These are phyloP conservation scores for Taphrina betulina DNA, from an alignment of 1,139 yeast genomes.

Conservation along the genomic window DNA sequence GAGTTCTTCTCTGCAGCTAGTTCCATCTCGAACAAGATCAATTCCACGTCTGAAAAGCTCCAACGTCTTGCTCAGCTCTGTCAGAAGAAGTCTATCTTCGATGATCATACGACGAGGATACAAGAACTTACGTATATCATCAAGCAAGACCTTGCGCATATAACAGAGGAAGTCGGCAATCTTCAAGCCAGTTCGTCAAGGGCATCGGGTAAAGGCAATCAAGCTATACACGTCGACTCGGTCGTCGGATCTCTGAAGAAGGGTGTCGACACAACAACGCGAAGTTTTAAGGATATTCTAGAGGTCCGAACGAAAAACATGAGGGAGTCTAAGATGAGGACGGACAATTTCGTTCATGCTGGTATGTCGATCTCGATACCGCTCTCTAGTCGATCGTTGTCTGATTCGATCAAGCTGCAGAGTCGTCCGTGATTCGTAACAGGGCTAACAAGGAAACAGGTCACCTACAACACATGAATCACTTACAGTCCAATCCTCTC, in stretches of 20 bases:
- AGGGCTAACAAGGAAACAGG: conserved; percentile 19
- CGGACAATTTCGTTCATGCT: conserved; percentile 66
- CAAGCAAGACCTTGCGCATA: conserved; percentile 85
- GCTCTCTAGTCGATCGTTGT: background rate
- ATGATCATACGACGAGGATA: conserved; percentile 90
- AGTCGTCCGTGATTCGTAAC: conserved; percentile 10
- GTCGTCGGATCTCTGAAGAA: conserved; percentile 84
- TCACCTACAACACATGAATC: conserved; percentile 17
- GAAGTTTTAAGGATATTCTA: conserved; percentile 82
- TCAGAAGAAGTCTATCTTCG: conserved; percentile 86
- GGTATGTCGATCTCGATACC: conserved; percentile 49
- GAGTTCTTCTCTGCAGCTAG: conserved; percentile 82
- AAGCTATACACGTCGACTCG: conserved; percentile 72
- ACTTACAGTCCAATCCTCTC: conserved; percentile 23
- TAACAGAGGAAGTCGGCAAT: conserved; percentile 72
- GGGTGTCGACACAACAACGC: conserved; percentile 85
- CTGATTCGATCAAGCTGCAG: conserved; percentile 11
- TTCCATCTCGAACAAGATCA: conserved; percentile 80
- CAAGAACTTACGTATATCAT: conserved; percentile 89
- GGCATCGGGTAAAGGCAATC: conserved; percentile 50
- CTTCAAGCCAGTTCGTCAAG: conserved; percentile 57
- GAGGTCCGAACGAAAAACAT: conserved; percentile 85
- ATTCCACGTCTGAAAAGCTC: conserved; percentile 79
- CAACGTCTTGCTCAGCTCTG: conserved; percentile 80
- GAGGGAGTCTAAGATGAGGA: conserved; percentile 72